Evolutionary conservation across 2,329 filamentous ascomycete genomes (phyloP), one percentile per base, ranked within the genome.

Genomic region (Coniochaeta pulveracea): DNA sequence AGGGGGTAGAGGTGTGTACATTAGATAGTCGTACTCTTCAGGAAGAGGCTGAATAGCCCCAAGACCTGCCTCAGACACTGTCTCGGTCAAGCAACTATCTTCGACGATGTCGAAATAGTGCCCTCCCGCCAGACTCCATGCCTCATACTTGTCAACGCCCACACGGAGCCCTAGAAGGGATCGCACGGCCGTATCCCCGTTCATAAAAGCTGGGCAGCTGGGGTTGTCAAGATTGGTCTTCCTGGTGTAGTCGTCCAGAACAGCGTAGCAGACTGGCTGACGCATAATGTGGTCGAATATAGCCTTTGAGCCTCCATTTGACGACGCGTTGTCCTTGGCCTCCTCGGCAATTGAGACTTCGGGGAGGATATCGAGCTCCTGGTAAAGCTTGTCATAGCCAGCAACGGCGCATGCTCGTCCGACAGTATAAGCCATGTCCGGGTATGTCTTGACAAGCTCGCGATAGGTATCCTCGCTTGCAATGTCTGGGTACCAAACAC

Each of bases 391-490:
- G 6, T 26, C 19, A 33, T 60, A 63, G 3, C 55, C 55, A 4
- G 50, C 57, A 2, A 55, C 54, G 5, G 57, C 56, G 40, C 56
- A 61, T 2, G 55, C 52, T 3, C 57, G 48, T n/a, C 47, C 54
- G 11, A 58, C 49, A 18, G 55, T 48, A 33, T 60, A 60, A 2
- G 37, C 19, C 49, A 57, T 47, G 4, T 43, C 14, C 3, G 56
- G 57, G 37, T 54, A 60, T 4, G 39, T 39, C 10, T 33, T 21
- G 8, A 40, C 51, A 12, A 62, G 36, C 7, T 39, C 28, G 2
- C 55, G 49, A 28, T 55, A 54, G 2, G 55, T 60, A 6, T 49
- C 45, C 35, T 60, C 54, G 3, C 14, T 37, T 14, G 38, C 35
- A 16, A 34, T n/a, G 9, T 40, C 35, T 10, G 38, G 35, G 19